Conservation (phyloP, 2,329 filamentous ascomycete genomes). For the Botryotinia narcissicola region DNA sequence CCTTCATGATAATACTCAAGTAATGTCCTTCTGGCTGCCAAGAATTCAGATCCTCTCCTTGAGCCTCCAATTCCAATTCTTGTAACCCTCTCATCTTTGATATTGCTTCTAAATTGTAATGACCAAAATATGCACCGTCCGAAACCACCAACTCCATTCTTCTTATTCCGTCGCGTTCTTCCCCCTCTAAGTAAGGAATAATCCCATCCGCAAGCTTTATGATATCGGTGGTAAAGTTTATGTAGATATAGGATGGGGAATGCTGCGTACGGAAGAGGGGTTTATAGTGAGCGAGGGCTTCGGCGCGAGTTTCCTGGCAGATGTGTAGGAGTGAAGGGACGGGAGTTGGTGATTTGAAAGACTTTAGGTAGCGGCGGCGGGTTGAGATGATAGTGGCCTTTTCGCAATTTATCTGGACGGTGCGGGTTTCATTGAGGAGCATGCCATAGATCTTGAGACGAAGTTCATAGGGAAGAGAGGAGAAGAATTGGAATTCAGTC, state of each 20-base stretch:
- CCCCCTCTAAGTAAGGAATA: slow-evolving; percentile 25
- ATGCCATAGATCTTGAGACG: slow-evolving; percentile 34
- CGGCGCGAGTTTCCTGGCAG: slow-evolving; percentile 36
- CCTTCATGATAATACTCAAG: slow-evolving; percentile 22
- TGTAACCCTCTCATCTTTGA: slow-evolving; percentile 29
- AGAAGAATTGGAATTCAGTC: slow-evolving; percentile 33
- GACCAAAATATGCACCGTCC: slow-evolving; percentile 33
- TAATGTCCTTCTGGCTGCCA: slow-evolving; percentile 21
- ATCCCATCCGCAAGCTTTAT: slow-evolving; percentile 27
- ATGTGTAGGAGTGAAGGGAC: slow-evolving; percentile 35
- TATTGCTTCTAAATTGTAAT: slow-evolving; percentile 33
- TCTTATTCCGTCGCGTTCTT: slow-evolving; percentile 25
- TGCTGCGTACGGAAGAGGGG: slow-evolving; percentile 20
- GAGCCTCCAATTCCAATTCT: slow-evolving; percentile 27
- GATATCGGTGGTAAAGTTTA: slow-evolving; percentile 28
- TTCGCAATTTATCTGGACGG: slow-evolving; percentile 27
- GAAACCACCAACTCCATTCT: slow-evolving; percentile 28
- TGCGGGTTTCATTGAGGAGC: slow-evolving; percentile 25
- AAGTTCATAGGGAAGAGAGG: slow-evolving; percentile 33
- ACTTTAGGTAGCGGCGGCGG: slow-evolving; percentile 20
- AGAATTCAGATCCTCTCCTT: slow-evolving; percentile 1
- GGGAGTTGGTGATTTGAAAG: slow-evolving; percentile 28
- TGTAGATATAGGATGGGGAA: slow-evolving; percentile 27
- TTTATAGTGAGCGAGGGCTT: slow-evolving; percentile 29
- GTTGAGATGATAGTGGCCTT: slow-evolving; percentile 16